phyloP scores from a whole-genome alignment of 371 early-diverging fungal genomes.

The Actinomortierella ambigua region DNA sequence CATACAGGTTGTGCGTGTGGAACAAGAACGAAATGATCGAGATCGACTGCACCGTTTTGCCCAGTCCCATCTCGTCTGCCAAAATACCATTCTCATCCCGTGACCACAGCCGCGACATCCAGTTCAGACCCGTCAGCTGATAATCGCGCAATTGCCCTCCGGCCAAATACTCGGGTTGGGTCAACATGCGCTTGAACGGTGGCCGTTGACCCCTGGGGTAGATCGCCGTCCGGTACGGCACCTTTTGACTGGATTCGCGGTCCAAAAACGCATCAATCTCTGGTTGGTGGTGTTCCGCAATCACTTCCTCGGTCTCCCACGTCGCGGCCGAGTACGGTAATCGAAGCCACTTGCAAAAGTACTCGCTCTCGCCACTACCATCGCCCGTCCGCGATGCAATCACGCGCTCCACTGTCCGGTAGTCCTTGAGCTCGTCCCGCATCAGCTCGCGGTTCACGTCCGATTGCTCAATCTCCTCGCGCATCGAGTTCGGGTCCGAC shows the following conservation, averaged over 20 bases:
- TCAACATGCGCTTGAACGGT: constrained; percentile 72
- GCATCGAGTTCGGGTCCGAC: constrained; percentile 69
- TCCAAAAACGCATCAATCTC: constrained; percentile 88
- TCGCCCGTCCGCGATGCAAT: constrained; percentile 60
- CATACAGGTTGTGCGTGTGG: constrained; percentile 82
- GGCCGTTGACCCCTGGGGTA: constrained; percentile 67
- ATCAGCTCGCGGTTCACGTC: constrained; percentile 84
- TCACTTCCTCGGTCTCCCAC: constrained; percentile 82
- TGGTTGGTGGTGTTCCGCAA: constrained; percentile 66
- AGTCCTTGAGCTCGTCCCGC: constrained; percentile 82
- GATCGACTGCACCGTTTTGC: constrained; percentile 99
- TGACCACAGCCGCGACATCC: constrained; percentile 99
- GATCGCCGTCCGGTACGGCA: constrained; percentile 74
- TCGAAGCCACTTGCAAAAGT: constrained; percentile 92
- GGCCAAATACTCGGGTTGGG: constrained; percentile 82
- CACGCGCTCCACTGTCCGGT: constrained; percentile 88
- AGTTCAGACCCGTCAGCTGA: constrained; percentile 97
- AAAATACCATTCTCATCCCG: constrained; percentile 94
- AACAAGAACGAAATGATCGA: constrained; percentile 95
- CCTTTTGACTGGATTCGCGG: constrained; percentile 68
- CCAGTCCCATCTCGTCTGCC: constrained; percentile 96
- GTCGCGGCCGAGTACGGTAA: constrained; percentile 89
- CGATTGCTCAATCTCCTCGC: constrained; percentile 88
- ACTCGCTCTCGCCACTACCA: constrained; percentile 66
- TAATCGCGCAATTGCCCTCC: constrained; percentile 97